phyloP scores from a whole-genome alignment of 2,329 filamentous ascomycete genomes.

The Hansfordia pulvinata region DNA sequence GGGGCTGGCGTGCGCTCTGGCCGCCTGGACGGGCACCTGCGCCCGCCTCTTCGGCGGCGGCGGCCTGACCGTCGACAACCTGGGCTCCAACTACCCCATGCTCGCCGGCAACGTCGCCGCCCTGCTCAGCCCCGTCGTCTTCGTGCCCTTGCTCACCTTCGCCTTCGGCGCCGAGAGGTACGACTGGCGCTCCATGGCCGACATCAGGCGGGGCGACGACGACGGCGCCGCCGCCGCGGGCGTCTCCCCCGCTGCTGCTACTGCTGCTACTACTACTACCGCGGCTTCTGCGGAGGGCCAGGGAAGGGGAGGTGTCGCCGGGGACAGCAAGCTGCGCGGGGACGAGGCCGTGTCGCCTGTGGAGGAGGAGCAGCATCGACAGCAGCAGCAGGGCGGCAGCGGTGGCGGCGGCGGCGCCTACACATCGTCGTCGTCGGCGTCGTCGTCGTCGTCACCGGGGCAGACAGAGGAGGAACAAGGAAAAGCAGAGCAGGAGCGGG shows the following conservation, averaged over 20 bases:
- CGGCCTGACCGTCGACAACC: constrained; percentile 55
- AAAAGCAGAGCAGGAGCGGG: too few relatives aligned
- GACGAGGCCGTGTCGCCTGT: too few relatives aligned
- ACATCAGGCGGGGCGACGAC: constrained; percentile 5
- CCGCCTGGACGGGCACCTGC: constrained; percentile 65
- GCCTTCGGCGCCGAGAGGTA: constrained; percentile 6
- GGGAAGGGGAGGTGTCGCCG: too few relatives aligned
- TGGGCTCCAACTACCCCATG: constrained; percentile 72
- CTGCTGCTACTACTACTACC: neutral
- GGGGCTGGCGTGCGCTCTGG: constrained; percentile 51
- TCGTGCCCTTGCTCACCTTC: constrained; percentile 5
- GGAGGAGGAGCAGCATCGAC: too few relatives aligned
- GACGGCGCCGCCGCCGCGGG: neutral
- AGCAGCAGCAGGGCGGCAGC: too few relatives aligned
- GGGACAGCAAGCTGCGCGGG: too few relatives aligned
- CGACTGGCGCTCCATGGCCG: constrained; percentile 13
- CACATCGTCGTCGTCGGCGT: too few relatives aligned
- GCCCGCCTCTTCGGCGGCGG: constrained; percentile 48
- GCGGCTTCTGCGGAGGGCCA: constrained; percentile 4
- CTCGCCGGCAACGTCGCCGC: constrained; percentile 55
- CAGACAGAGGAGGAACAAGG: too few relatives aligned
- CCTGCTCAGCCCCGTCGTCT: constrained; percentile 8
- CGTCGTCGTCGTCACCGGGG: too few relatives aligned
- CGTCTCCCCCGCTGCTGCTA: constrained; percentile 28
- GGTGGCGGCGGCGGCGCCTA: too few relatives aligned